Base-by-base conservation (phyloP, 2,329 filamentous ascomycete genomes). In the Colletotrichum cordylinicola region DNA sequence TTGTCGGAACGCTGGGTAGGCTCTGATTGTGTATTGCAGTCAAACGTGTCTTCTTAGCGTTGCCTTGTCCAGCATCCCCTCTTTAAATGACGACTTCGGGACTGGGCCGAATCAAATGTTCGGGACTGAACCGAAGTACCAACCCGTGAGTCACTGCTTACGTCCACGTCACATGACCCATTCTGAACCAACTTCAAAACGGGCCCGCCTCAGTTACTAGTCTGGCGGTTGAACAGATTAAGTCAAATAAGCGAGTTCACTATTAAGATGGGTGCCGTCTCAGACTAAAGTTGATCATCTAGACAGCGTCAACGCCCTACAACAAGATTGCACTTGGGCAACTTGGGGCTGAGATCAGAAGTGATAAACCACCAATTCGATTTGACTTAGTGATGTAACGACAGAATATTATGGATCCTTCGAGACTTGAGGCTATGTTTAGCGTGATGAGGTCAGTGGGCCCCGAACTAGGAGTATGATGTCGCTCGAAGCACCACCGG, bases 161-260 rank as follows among this genome's bases (percentile, higher is more conserved):
- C 43, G 43, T 52, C n/a, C 43, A 52, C 43, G 43, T 52, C 43
- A 52, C 43, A 52, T 52, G 43, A 52, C 43, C 43, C n/a, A 24
- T 13, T 52, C 21, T 24, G 43, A 21, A 52, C n/a, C 43, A 52
- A 52, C 43, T 13, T 52, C 43, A 21, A 21, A 52, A 21, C n/a
- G n/a, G 43, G 43, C n/a, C 43, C 43, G 12, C n/a, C n/a, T 52
- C 6, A 24, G 4, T 8, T 52, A 52, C 12, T 52, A 52, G 43
- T 21, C 43, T 2, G 21, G 3, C 43, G 43, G 10, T 24, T 52
- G n/a, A 52, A 12, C 43, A 13, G n/a, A 21, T 52, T 52, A 4
- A 52, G 43, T n/a, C 6, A 52, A 24, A 24, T 52, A 52, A 24
- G n/a, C 43, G 43, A 21, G n/a, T 52, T 16, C 1, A 4, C 43